Evolutionary conservation across 768 basidiomycete species (phyloP).

Genomic region (Lentinula sp.): DNA sequence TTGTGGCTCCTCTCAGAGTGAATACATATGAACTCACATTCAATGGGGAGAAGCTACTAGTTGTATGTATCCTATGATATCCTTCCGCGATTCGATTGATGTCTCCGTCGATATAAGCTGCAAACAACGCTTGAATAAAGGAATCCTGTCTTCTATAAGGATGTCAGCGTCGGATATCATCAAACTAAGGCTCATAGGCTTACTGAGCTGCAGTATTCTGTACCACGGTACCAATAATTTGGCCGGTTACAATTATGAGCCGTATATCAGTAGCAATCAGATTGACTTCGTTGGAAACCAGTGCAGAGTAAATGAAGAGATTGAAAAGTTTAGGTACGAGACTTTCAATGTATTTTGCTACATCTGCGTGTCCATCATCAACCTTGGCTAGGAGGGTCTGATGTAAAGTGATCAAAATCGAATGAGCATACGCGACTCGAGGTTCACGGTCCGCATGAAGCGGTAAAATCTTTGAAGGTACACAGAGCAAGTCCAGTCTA

Average conservation of each 20-base stretch:
- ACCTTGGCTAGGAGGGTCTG: constrained; percentile 49
- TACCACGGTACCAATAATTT: constrained; percentile 62
- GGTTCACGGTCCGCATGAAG: constrained; percentile 44
- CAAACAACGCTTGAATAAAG: constrained; percentile 45
- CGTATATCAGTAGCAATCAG: constrained; percentile 37
- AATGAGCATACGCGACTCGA: constrained; percentile 78
- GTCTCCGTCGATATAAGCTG: constrained; percentile 51
- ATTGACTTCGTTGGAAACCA: constrained; percentile 19
- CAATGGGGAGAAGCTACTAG: constrained; percentile 41
- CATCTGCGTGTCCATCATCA: constrained; percentile 55
- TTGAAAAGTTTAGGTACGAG: constrained; percentile 70
- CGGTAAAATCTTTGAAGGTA: constrained; percentile 17
- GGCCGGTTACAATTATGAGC: constrained; percentile 55
- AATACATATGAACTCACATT: constrained; percentile 28
- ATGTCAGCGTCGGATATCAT: constrained; percentile 4
- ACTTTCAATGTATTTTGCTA: constrained; percentile 74
- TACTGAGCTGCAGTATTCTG: constrained; percentile 62
- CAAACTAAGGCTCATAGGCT: constrained; percentile 24
- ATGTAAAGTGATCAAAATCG: constrained; percentile 67
- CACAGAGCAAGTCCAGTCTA: constrained; percentile 69
- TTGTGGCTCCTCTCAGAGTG: background rate
- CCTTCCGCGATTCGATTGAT: constrained; percentile 49
- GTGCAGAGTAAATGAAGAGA: constrained; percentile 43
- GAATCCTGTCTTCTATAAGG: constrained; percentile 55
- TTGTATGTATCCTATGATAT: constrained; percentile 40